phyloP scores from a whole-genome alignment of 75 land plant genomes.

The Picea glauca region DNA sequence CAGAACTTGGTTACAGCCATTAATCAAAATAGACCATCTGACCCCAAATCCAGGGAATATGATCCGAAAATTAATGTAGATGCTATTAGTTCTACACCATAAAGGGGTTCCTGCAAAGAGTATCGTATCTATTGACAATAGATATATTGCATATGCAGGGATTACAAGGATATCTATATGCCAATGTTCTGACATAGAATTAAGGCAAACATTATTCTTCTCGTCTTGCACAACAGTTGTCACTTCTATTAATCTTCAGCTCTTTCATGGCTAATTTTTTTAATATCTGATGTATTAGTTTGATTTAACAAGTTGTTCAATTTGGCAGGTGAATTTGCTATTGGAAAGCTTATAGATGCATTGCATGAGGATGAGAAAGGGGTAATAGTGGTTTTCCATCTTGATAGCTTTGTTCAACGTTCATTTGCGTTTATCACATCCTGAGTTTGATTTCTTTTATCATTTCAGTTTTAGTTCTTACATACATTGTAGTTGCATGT shows the following conservation, averaged over 20 bases:
- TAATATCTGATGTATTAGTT: neutral
- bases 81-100: neutral
- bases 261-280: neutral
- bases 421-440: neutral
- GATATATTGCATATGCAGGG: neutral
- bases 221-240: neutral
- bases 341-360: conserved; percentile 58
- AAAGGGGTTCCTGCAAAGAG: neutral
- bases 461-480: neutral
- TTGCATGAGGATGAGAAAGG: conserved; percentile 30
- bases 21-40: neutral
- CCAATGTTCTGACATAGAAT: neutral
- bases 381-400: conserved; percentile 17
- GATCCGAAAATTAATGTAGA: neutral
- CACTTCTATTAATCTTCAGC: neutral
- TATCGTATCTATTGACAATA: neutral
- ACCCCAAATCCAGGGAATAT: neutral
- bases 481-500: neutral
- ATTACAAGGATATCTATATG: neutral
- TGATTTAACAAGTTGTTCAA: neutral
- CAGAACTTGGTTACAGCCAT: neutral
- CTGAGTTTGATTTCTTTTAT: neutral
- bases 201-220: neutral
- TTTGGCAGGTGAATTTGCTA: conserved; percentile 54
- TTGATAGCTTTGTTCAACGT: neutral